These are phyloP conservation scores for Leptodontidium sp. DNA, from an alignment of 2,329 filamentous ascomycete genomes.

Conservation along the genomic window DNA sequence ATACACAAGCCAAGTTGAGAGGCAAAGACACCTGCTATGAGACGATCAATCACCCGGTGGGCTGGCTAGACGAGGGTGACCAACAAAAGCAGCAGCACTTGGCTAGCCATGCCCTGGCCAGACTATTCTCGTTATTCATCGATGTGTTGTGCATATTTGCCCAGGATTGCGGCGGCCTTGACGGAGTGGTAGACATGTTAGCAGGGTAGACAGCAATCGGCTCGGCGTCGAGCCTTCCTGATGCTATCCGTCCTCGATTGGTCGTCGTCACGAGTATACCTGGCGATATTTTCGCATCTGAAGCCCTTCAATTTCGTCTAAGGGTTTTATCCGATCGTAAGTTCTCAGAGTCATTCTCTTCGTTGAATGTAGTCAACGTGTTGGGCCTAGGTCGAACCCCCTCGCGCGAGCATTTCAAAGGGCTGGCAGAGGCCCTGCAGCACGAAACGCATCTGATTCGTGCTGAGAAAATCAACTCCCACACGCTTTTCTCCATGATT, in stretches of 20 bases:
- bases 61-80: too few relatives aligned
- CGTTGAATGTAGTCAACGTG: constrained; percentile 1
- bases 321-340: not conserved
- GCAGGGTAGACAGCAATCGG: constrained; percentile 30
- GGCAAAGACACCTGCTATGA: too few relatives aligned
- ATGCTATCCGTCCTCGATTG: not conserved
- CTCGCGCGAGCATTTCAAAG: constrained; percentile 8
- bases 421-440: constrained; percentile 25
- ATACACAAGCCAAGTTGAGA: too few relatives aligned
- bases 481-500: constrained; percentile 33
- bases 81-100: too few relatives aligned
- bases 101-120: too few relatives aligned
- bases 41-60: too few relatives aligned
- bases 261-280: not conserved
- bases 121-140: constrained; percentile 33
- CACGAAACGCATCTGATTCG: constrained; percentile 28
- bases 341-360: not conserved
- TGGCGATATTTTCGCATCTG: not conserved
- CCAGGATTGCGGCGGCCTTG: constrained; percentile 37
- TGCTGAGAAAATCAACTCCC: constrained; percentile 25
- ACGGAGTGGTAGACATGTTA: constrained; percentile 31
- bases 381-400: not conserved
- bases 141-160: constrained; percentile 43
- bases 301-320: not conserved
- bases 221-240: constrained; percentile 35